These are phyloP conservation scores for Exsudoporus floridanus DNA, from an alignment of 1,284 basidiomycete genomes.

Conservation along the genomic window DNA sequence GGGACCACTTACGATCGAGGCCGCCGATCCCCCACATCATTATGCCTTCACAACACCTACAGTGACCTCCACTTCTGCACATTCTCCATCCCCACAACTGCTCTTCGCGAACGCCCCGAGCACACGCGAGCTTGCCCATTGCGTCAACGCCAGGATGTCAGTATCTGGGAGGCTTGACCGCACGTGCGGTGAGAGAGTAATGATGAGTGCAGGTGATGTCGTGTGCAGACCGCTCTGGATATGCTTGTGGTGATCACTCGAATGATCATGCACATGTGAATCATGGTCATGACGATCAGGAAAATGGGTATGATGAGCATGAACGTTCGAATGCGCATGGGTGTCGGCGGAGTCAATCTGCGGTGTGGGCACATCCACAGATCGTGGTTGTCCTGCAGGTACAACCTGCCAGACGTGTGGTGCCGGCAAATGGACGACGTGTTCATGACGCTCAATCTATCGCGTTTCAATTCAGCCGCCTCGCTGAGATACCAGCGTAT, in stretches of 20 bases:
- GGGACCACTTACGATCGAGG: constrained; percentile 12
- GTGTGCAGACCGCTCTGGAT: not conserved
- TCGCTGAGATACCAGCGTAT: not conserved
- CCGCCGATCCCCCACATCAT: not conserved
- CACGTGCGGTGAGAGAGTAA: constrained; percentile 81
- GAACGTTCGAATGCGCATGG: constrained; percentile 10
- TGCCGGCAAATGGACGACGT: constrained; percentile 74
- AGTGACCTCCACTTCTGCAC: constrained; percentile 45
- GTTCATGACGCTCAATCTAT: constrained; percentile 76
- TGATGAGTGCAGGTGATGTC: constrained; percentile 58
- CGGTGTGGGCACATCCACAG: not conserved
- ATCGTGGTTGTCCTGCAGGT: constrained; percentile 39
- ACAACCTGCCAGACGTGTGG: constrained; percentile 87
- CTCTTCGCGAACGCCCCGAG: constrained; percentile 41
- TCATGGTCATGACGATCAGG: not conserved
- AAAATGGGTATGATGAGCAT: constrained; percentile 9
- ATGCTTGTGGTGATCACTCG: not conserved
- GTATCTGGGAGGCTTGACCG: constrained; percentile 64
- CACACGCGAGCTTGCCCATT: constrained; percentile 70
- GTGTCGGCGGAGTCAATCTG: not conserved
- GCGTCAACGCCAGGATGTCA: constrained; percentile 70
- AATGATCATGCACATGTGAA: not conserved
- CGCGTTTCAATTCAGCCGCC: not conserved
- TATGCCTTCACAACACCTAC: constrained; percentile 47
- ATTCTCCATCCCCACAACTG: constrained; percentile 31